A percentile compares a stretch with the other conserved stretches of the same genome.
Evolutionary conservation across 2,329 filamentous ascomycete genomes (phyloP).

Genomic region (Neofusicoccum kwambonambiense): DNA sequence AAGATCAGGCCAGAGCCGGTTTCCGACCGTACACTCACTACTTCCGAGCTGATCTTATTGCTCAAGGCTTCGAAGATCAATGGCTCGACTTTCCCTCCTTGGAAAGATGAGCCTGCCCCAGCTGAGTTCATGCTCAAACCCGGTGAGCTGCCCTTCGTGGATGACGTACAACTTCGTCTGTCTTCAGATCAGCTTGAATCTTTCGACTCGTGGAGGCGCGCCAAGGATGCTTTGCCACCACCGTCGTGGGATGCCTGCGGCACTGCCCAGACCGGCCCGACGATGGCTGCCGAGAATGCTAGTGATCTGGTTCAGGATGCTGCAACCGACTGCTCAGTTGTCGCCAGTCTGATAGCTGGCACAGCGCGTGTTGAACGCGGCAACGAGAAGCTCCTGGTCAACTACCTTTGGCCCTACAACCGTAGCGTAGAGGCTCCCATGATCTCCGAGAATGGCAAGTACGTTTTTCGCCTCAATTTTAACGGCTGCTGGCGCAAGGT

Average conservation of each 20-base stretch:
- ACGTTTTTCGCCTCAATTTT: conserved; percentile 89
- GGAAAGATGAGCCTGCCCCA: conserved; percentile 63
- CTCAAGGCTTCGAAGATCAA: conserved; percentile 77
- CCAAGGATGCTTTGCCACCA: conserved; percentile 62
- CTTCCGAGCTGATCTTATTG: conserved; percentile 71
- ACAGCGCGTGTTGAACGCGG: conserved; percentile 69
- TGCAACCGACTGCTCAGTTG: conserved; percentile 94
- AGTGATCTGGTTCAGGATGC: conserved; percentile 93
- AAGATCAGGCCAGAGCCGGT: conserved; percentile 18
- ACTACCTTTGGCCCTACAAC: conserved; percentile 75
- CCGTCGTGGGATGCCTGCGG: conserved; percentile 38
- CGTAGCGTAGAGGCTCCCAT: conserved; percentile 53
- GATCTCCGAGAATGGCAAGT: conserved; percentile 79
- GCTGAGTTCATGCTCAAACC: conserved; percentile 60
- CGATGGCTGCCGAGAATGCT: conserved; percentile 58
- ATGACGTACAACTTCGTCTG: conserved; percentile 67
- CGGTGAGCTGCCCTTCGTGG: conserved; percentile 63
- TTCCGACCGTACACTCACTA: conserved; percentile 62
- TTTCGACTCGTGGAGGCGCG: conserved; percentile 83
- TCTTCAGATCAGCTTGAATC: conserved; percentile 71
- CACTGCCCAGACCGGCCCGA: conserved; percentile 37
- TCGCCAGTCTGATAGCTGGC: conserved; percentile 86
- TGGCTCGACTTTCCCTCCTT: conserved; percentile 80
- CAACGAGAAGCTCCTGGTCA: conserved; percentile 64
- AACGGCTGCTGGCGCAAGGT: conserved; percentile 91